Percentiles rank a stretch among this genome's conserved stretches.
phyloP scores from a whole-genome alignment of 352 stramenopile genomes.

The Phytophthora lateralis region DNA sequence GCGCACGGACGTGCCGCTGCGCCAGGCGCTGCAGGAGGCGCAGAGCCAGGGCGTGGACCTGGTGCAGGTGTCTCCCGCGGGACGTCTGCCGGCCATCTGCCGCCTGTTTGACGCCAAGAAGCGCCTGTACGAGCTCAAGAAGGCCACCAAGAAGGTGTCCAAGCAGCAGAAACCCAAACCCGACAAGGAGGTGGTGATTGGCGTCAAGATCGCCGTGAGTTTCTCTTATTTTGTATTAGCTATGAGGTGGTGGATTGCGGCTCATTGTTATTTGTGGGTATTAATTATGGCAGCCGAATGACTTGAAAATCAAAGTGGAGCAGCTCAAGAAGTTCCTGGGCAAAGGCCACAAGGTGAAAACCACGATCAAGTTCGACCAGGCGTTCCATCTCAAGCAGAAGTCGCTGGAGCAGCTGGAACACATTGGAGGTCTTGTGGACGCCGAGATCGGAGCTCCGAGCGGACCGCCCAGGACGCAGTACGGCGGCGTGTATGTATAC shows the following conservation, averaged over 20 bases:
- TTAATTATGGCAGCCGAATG: constrained; percentile 46
- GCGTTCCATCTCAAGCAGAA: constrained; percentile 63
- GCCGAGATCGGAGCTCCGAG: constrained; percentile 41
- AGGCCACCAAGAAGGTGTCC: constrained; percentile 55
- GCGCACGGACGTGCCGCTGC: constrained; percentile 54
- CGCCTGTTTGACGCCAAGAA: constrained; percentile 82
- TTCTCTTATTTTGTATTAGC: not conserved
- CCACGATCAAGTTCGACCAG: constrained; percentile 69
- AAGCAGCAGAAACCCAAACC: constrained; percentile 72
- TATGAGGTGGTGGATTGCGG: not conserved
- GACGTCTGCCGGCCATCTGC: constrained; percentile 49
- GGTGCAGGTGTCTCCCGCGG: constrained; percentile 67
- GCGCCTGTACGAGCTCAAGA: constrained; percentile 72
- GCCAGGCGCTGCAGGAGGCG: constrained; percentile 60
- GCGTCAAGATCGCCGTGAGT: constrained; percentile 76
- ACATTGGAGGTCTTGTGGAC: constrained; percentile 53
- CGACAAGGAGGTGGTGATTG: constrained; percentile 76
- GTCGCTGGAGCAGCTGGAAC: constrained; percentile 49
- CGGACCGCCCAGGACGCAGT: constrained; percentile 48
- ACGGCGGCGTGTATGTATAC: constrained; percentile 64
- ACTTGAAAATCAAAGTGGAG: constrained; percentile 75
- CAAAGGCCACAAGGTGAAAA: constrained; percentile 85
- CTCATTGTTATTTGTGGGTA: not conserved
- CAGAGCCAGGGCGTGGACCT: constrained; percentile 59
- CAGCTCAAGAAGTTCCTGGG: constrained; percentile 68